Evolutionary conservation across 257 asterid genomes (phyloP), one percentile per base, ranked within the genome.

Genomic region (Solanum paucissectum): DNA sequence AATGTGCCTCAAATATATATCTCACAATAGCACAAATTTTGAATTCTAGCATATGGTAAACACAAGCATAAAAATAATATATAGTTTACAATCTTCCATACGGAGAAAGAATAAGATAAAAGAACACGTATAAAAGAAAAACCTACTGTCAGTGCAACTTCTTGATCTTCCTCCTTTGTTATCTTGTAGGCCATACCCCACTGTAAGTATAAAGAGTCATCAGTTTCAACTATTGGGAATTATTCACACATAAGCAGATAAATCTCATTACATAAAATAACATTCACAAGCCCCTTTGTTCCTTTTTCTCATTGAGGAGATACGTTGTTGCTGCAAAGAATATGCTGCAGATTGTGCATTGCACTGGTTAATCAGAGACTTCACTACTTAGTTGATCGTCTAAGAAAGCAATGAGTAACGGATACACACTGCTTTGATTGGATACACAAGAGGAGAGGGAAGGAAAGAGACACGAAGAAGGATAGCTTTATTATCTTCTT

Each of bases 101-200:
- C n/a, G 66, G 20, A 27, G 13, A 87, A 25, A 33, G 25, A n/a
- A 32, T 14, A 46, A 20, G 18, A 83, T 2, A 85, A 58, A 44
- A 44, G 46, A 52, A 9, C 9, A 23, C 2, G 27, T 29, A 60
- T 40, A 81, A 27, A 40, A n/a, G 14, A 34, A 89, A 55, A 37
- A 83, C 88, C 37, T 87, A 95, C 98, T 93, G 91, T 95, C 93
- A 95, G 88, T 55, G 99, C 99, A 71, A 90, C 89, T 60, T 90
- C 93, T 90, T 95, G 96, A 92, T 95, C 96, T 92, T 95, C 92
- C 92, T 92, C 91, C 86, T 85, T 85, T 34, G 87, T 88, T 85
- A 95, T 95, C 88, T 95, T 97, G 94, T 95, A 97, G 69, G 98
- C 99, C 68, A 95, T 96, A 75, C 99, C 99, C 98, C 99, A 95